Percentiles rank a stretch among this genome's conserved stretches.
Conservation (phyloP, 768 basidiomycete species). For the Chiua virens region DNA sequence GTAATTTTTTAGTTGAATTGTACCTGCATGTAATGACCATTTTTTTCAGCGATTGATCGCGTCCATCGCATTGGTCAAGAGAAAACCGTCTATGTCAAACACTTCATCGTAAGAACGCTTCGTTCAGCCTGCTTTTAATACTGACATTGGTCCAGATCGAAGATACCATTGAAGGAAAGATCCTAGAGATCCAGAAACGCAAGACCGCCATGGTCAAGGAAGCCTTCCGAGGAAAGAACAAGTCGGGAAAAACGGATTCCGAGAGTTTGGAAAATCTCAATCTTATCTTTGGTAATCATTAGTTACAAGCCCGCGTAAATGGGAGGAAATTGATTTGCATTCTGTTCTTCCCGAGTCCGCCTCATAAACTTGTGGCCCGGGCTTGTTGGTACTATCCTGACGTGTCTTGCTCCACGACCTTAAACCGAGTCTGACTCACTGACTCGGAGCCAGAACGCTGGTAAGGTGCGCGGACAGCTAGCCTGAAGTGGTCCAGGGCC, state of each 20-base stretch:
- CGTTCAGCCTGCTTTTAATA: background rate
- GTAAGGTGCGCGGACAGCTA: too few species aligned
- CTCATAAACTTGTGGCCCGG: too few species aligned
- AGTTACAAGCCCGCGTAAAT: slow-evolving; percentile 12
- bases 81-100: slow-evolving; percentile 78
- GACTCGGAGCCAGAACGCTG: too few species aligned
- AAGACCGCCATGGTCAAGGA: slow-evolving; percentile 87
- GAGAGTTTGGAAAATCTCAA: slow-evolving; percentile 82
- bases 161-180: slow-evolving; percentile 77
- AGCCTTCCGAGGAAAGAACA: slow-evolving; percentile 64
- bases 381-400: too few species aligned
- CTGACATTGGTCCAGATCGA: slow-evolving; percentile 46
- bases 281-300: slow-evolving; percentile 21
- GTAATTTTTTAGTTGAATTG: slow-evolving; percentile 30
- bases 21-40: slow-evolving; percentile 4
- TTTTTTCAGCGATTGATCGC: slow-evolving; percentile 72
- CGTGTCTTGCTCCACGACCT: too few species aligned
- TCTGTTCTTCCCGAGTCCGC: too few species aligned
- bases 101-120: slow-evolving; percentile 66
- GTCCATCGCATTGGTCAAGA: slow-evolving; percentile 87
- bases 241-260: slow-evolving; percentile 49
- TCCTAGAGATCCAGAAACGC: slow-evolving; percentile 78
- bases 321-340: too few species aligned
- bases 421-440: too few species aligned
- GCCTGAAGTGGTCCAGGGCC: too few species aligned